Base-by-base conservation (phyloP, 2,329 filamentous ascomycete genomes). In the Epichloe brachyelytri region DNA sequence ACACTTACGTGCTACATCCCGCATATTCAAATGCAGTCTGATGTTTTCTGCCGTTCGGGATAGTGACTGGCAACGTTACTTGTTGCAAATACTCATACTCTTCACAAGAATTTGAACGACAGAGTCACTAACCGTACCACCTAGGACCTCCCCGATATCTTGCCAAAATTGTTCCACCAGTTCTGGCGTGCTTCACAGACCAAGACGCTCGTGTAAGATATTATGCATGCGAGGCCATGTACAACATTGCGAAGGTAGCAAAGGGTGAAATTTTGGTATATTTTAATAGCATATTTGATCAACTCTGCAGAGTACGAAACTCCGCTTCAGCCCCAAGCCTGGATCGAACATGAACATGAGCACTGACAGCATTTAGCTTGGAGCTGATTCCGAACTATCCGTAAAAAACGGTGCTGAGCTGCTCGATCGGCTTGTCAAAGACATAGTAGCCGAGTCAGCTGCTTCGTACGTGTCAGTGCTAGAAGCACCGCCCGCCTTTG, bases 201-300 rank as follows among this genome's bases (percentile, higher is more conserved):
- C 93, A 97, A 72, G 93, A 98, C 84, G 90, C 93, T 30, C 81
- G 93, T 53, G 93, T 97, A 34, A 81, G 93, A 57, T 98, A 98
- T 68, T 98, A 98, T 70, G 93, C 93, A 22, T 98, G 93, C 70
- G 93, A 98, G 73, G 94, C 90, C 68, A 98, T 98, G 93, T 98
- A 98, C 72, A 98, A 98, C 69, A 98, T 98, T 64, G 90, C 93
- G 63, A 98, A 98, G 71, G 93, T 98, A 46, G 93, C 91, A 54
- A 98, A 98, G 70, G 93, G 94, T 38, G 93, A 98, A 69, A 93
- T 98, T 19, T 70, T 98, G 57, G 80, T 94, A 40, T 98, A 95
- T 73, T 98, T 98, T 70, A 98, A 98, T 69, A 86, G 94, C 62
- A 93, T 98, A 56, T 98, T 98, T 63, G 93, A 98, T 71, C 89